Base-by-base conservation (phyloP, 2,329 filamentous ascomycete genomes). In the Cephalotrichum gorgonifer region DNA sequence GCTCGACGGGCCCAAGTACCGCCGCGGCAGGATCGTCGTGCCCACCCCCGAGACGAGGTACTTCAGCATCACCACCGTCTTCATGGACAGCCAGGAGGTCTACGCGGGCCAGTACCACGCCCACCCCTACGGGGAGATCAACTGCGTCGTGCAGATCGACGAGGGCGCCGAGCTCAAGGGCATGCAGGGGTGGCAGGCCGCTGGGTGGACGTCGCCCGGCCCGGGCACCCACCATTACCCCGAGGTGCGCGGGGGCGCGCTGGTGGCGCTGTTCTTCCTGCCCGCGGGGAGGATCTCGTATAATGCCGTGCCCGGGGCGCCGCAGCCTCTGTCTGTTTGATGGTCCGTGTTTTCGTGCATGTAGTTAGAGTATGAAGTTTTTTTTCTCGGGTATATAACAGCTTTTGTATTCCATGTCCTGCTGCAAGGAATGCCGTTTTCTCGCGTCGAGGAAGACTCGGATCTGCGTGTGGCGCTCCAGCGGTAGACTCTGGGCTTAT, bases 201-300 rank as follows among this genome's bases (percentile, higher is more conserved):
- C 70, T 1, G 76, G 76, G 0, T 80, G 76, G 75, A 79, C 76
- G 22, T 68, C 65, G 42, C 72, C 73, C 0, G 74, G 71, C 0
- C 68, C 75, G 0, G 76, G 75, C 0, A 78, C 75, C 26, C 75
- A 79, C 59, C 75, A 79, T 59, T 78, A 76, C 57, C 75, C 76
- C 2, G 62, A 76, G 46, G 73, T 73, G 14, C 61, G 74, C 12
- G 67, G 67, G 4, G 75, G 74, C 1, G 68, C 68, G 1, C 55
- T 77, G 9, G 68, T 78, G 15, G 72, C 74, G 6, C 58, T 79
- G 41, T 78, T 78, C 58, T 79, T 79, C 50, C 55, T 79, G 50
- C 75, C 75, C 0, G 73, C 74, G 1, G 75, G 75, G 2, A 63
- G 75, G 31, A 78, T 79, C 48, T 67, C 68, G 26, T 76, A 75